Conservation (phyloP, 2,329 filamentous ascomycete species). For the Periconia macrospinosa region DNA sequence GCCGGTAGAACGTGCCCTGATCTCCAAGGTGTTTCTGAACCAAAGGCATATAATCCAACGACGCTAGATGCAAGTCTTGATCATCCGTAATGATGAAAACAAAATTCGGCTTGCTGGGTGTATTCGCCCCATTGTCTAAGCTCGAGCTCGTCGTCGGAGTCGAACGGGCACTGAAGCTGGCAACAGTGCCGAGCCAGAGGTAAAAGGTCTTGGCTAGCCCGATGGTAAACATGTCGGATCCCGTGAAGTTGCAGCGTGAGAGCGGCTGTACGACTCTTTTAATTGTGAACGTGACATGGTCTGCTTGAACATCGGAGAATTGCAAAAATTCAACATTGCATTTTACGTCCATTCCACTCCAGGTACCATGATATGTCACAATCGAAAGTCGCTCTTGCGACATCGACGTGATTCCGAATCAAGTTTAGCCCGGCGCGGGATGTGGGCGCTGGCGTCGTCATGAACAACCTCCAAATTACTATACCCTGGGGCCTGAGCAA, state of each 20-base stretch:
- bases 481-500: no score
- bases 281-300: neutral
- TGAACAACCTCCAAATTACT: no score
- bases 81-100: slow-evolving; percentile 69
- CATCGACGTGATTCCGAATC: neutral
- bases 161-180: neutral
- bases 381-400: neutral
- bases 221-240: neutral
- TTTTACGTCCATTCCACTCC: neutral
- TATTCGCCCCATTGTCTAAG: neutral
- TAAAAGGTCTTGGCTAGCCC: neutral
- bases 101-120: slow-evolving; percentile 50
- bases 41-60: slow-evolving; percentile 62
- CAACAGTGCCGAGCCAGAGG: neutral
- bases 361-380: neutral
- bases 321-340: neutral
- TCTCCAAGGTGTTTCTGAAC: slow-evolving; percentile 58
- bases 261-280: neutral
- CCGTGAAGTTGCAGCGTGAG: neutral
- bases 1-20: slow-evolving; percentile 60
- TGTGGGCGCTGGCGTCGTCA: neutral
- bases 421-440: neutral
- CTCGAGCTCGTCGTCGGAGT: neutral
- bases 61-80: slow-evolving; percentile 64
- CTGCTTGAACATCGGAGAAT: neutral